Conservation (phyloP, 208 protist species). For the Wallacemonas sp. region DNA sequence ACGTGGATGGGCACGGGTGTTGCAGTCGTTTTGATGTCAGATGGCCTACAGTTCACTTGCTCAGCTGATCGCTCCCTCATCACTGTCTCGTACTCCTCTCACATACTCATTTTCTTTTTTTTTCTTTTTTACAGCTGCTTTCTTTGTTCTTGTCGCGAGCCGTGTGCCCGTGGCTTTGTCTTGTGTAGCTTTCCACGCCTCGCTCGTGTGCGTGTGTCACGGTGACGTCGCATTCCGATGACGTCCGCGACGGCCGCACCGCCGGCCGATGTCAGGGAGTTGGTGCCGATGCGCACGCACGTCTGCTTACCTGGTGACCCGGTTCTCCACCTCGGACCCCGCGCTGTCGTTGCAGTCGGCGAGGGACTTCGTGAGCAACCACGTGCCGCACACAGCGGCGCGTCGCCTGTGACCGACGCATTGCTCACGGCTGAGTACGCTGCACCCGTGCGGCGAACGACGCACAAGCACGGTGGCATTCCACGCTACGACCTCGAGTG, state of each 20-base stretch:
- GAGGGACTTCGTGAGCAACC: constrained; percentile 42
- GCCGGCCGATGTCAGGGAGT: constrained; percentile 29
- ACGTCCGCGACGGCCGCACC: neutral
- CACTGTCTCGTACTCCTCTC: neutral
- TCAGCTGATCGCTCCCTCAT: no score
- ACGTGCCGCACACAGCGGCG: neutral
- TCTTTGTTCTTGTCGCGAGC: constrained; percentile 14
- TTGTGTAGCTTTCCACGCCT: no score
- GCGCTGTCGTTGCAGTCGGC: constrained; percentile 62
- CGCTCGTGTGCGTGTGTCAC: no score
- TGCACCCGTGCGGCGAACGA: constrained; percentile 37
- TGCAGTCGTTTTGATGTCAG: no score
- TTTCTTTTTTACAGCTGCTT: constrained; percentile 5
- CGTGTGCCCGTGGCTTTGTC: no score
- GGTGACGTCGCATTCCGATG: no score
- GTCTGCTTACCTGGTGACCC: constrained; percentile 86
- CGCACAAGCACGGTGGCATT: constrained; percentile 4
- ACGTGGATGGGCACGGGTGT: no score
- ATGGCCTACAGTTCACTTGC: no score
- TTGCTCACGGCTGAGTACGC: constrained; percentile 62
- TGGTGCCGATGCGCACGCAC: constrained; percentile 49
- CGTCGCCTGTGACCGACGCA: constrained; percentile 2
- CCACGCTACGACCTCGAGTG: constrained; percentile 40
- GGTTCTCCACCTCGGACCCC: constrained; percentile 40
- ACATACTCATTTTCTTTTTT: neutral